Percentiles rank a stretch among this genome's conserved stretches.
Conservation (phyloP, 2,329 filamentous ascomycete genomes). For the Xylariomycetidae sp. region DNA sequence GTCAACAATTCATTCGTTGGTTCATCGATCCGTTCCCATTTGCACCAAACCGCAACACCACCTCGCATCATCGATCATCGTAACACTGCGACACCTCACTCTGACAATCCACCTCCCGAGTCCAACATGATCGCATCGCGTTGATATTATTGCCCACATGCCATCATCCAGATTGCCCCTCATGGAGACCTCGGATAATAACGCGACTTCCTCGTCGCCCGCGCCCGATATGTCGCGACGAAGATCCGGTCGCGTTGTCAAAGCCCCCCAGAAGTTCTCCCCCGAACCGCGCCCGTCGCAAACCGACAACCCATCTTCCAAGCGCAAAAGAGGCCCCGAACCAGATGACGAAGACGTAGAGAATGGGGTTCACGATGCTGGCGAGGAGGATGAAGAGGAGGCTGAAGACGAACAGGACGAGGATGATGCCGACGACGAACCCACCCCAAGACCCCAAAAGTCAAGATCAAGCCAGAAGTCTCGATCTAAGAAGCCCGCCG, state of each 20-base stretch:
- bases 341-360: constrained; percentile 43
- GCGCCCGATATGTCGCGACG: constrained; percentile 50
- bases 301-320: constrained; percentile 36
- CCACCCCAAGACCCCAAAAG: constrained; percentile 32
- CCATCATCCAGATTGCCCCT: constrained; percentile 39
- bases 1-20: too few relatives aligned
- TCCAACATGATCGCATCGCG: constrained; percentile 22
- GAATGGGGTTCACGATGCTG: constrained; percentile 30
- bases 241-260: constrained; percentile 65
- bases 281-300: constrained; percentile 38
- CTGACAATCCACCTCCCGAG: too few relatives aligned
- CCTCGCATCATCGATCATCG: too few relatives aligned
- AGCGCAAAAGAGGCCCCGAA: constrained; percentile 52
- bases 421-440: constrained; percentile 42
- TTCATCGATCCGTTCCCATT: too few relatives aligned
- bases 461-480: constrained; percentile 39
- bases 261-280: constrained; percentile 54
- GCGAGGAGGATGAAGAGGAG: constrained; percentile 35
- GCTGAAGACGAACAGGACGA: constrained; percentile 34
- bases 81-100: too few relatives aligned
- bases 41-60: too few relatives aligned
- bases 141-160: constrained; percentile 32
- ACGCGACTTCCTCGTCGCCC: constrained; percentile 49
- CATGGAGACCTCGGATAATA: constrained; percentile 52
- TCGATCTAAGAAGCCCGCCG: constrained; percentile 51